These are phyloP conservation scores for Trichoderma asperelloides DNA, from an alignment of 495 filamentous ascomycete genomes.

Conservation along the genomic window DNA sequence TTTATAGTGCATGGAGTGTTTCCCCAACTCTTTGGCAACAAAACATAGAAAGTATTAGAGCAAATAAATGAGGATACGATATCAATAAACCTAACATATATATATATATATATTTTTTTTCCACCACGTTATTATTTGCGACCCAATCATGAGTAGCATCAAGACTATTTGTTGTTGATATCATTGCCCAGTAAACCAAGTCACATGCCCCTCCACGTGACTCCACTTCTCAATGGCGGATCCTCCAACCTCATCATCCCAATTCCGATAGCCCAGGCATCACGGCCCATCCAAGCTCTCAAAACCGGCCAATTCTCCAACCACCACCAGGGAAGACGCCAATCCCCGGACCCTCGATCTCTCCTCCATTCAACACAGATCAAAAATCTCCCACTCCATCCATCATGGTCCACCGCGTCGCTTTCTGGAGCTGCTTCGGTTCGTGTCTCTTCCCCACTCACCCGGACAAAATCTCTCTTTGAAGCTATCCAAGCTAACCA, in stretches of 20 bases:
- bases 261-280: neutral
- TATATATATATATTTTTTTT: no score
- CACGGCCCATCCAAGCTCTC: neutral
- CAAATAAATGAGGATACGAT: no score
- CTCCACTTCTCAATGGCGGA: neutral
- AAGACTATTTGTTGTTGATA: no score
- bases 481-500: neutral
- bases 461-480: neutral
- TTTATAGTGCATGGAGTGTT: neutral
- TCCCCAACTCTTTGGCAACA: no score
- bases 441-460: slow-evolving; percentile 26
- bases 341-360: neutral
- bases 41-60: no score
- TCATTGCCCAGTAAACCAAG: no score
- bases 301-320: neutral
- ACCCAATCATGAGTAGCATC: no score
- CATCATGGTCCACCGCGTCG: slow-evolving; percentile 56
- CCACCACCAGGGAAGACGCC: neutral
- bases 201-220: neutral
- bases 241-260: neutral
- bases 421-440: slow-evolving; percentile 99
- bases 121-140: no score
- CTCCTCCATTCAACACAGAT: neutral
- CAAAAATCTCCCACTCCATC: neutral
- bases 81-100: no score